Base-by-base conservation (phyloP, 768 basidiomycete genomes). In the Termitomyces sp. region DNA sequence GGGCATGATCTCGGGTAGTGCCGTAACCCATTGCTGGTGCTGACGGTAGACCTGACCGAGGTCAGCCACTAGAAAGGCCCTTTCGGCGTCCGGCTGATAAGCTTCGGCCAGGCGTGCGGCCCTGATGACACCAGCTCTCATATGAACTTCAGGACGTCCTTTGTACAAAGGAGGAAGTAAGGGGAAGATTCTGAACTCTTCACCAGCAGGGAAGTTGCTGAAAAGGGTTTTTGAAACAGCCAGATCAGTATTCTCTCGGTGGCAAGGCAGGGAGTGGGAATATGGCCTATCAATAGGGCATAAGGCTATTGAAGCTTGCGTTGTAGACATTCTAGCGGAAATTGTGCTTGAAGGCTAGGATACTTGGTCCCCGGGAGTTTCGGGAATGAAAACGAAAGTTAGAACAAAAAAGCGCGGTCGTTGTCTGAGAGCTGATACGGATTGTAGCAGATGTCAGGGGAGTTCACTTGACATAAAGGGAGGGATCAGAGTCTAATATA, bases 41-140 rank as follows among this genome's bases (percentile, higher is more conserved):
- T 96, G 94, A 54, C 74, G 75, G 69, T 90, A 97, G 3, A 98
- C 89, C 61, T 88, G 81, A 63, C 87, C 83, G 39, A 99, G 84
- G 70, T 99, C 96, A 8, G 90, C 94, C 12, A 97, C 95, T 65
- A 98, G 97, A 72, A 98, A 98, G 6, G 97, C 96, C 56, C 85
- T 86, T 73, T 98, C 97, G 7, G 94, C 88, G 65, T 92, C 86
- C n/a, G 78, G 78, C 59, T 81, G 79, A 56, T 80, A 76, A 23
- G 76, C 77, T 37, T 78, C 76, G n/a, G 78, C 72, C 34, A 78
- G 74, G 55, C 74, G 73, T 4, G 79, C 73, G 0, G 88, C 85
- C 30, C 78, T 76, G 74, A 91, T 84, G 54, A 93, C 80, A 17
- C 89, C 89, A 59, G 83, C 82, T 45, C 89, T 77, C 52, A 93